Percentiles rank a stretch among this genome's conserved stretches.
phyloP scores from a whole-genome alignment of 176 grass and related monocot genomes.

The Oryza meyeriana region DNA sequence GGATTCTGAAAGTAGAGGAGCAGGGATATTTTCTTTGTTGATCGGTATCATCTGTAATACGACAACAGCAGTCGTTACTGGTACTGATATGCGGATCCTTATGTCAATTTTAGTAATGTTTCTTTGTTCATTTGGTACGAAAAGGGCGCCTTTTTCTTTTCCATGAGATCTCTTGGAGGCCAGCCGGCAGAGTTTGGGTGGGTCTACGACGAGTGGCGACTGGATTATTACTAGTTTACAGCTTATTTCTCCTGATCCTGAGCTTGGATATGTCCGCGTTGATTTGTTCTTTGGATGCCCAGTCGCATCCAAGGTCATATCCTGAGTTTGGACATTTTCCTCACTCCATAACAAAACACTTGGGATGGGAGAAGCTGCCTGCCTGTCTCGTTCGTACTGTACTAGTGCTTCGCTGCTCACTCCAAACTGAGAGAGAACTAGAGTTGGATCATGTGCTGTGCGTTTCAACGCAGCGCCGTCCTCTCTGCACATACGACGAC shows the following conservation, averaged over 20 bases:
- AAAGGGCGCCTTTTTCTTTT: neutral
- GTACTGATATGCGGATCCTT: no score
- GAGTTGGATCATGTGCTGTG: neutral
- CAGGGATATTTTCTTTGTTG: neutral
- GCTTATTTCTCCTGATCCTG: neutral
- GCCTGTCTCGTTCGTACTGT: neutral
- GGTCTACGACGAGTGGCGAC: neutral
- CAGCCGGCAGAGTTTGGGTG: neutral
- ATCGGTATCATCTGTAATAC: no score
- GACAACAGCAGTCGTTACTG: no score
- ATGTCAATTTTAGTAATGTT: no score
- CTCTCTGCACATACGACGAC: neutral
- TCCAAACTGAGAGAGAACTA: neutral
- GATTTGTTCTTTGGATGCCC: conserved; percentile 24
- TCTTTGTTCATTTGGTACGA: neutral
- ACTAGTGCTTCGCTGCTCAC: neutral
- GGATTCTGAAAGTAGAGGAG: neutral
- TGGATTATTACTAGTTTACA: neutral
- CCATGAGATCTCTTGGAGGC: neutral
- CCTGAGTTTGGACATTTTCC: no score
- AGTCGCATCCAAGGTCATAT: conserved; percentile 17
- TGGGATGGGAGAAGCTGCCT: neutral
- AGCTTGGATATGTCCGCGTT: neutral
- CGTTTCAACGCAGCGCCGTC: neutral
- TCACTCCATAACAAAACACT: neutral